phyloP scores from a whole-genome alignment of 2,329 filamentous ascomycete species.

The Verticillium tricorpus region DNA sequence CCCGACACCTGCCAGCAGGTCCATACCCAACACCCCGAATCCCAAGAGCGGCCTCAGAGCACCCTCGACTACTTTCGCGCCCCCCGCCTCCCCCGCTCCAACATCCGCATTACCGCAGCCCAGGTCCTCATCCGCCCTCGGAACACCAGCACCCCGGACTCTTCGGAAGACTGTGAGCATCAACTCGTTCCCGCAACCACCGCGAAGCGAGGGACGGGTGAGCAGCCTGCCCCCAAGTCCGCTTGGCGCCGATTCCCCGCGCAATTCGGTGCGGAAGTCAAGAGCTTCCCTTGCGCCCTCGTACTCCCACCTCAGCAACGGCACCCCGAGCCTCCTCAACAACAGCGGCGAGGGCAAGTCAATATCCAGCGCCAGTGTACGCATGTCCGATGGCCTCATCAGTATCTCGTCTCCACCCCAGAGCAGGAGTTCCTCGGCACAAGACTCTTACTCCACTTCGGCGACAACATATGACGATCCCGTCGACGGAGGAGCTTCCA shows the following conservation, averaged over 20 bases:
- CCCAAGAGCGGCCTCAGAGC: slow-evolving; percentile 55
- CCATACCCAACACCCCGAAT: slow-evolving; percentile 33
- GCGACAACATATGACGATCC: slow-evolving; percentile 84
- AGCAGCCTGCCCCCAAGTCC: slow-evolving; percentile 61
- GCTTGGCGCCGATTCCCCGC: slow-evolving; percentile 46
- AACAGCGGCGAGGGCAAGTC: slow-evolving; percentile 74
- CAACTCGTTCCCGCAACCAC: slow-evolving; percentile 88
- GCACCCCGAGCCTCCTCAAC: slow-evolving; percentile 72
- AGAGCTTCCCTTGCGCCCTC: slow-evolving; percentile 53
- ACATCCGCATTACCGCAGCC: slow-evolving; percentile 52
- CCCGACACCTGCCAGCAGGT: slow-evolving; percentile 36
- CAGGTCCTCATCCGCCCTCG: slow-evolving; percentile 50
- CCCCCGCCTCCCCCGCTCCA: slow-evolving; percentile 46
- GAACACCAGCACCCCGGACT: slow-evolving; percentile 60
- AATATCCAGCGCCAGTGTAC: slow-evolving; percentile 55
- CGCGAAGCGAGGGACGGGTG: slow-evolving; percentile 57
- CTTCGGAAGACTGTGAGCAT: slow-evolving; percentile 89
- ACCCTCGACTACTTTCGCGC: slow-evolving; percentile 53
- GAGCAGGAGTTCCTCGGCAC: slow-evolving; percentile 85
- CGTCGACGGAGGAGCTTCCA: slow-evolving; percentile 46
- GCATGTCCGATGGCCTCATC: slow-evolving; percentile 70
- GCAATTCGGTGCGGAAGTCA: slow-evolving; percentile 42
- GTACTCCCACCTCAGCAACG: slow-evolving; percentile 32
- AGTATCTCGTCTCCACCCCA: slow-evolving; percentile 79
- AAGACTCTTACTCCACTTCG: slow-evolving; percentile 88